Conservation (phyloP, 2,329 filamentous ascomycete species). For the Neofusicoccum sp. region DNA sequence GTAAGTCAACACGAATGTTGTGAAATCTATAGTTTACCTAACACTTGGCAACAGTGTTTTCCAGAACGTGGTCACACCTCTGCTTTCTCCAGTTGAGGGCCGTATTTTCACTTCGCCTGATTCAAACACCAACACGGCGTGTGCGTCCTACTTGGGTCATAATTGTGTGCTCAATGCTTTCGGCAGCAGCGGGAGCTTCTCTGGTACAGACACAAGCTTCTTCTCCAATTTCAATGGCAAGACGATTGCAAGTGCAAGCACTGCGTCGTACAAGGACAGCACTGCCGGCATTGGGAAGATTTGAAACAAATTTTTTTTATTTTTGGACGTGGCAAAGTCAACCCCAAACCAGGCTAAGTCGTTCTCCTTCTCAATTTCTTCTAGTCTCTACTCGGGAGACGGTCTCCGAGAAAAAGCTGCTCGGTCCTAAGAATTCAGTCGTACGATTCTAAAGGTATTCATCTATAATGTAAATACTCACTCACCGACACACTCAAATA, state of each 20-base stretch:
- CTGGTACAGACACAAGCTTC: conserved; percentile 49
- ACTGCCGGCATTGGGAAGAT: conserved; percentile 32
- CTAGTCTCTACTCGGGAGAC: no score
- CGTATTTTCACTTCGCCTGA: conserved; percentile 40
- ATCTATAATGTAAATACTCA: no score
- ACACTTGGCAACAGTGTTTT: conserved; percentile 45
- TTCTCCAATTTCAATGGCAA: conserved; percentile 56
- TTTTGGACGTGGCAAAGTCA: no score
- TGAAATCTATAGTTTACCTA: no score
- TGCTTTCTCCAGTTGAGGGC: conserved; percentile 46
- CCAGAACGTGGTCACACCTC: conserved; percentile 53
- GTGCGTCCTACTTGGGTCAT: conserved; percentile 51
- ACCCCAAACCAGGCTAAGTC: no score
- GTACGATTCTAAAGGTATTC: no score
- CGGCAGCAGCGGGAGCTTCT: conserved; percentile 32
- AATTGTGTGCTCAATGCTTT: conserved; percentile 53
- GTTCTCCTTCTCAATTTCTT: no score
- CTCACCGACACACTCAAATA: no score
- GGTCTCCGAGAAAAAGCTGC: no score
- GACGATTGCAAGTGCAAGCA: conserved; percentile 52
- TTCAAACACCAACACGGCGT: conserved; percentile 44
- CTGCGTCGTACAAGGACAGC: conserved; percentile 43
- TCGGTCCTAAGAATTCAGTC: no score
- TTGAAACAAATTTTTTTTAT: neutral
- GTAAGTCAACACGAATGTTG: no score